Percentiles rank a stretch among this genome's conserved stretches.
Evolutionary conservation across 768 basidiomycete genomes (phyloP).

Genomic region (Auricularia sp.): DNA sequence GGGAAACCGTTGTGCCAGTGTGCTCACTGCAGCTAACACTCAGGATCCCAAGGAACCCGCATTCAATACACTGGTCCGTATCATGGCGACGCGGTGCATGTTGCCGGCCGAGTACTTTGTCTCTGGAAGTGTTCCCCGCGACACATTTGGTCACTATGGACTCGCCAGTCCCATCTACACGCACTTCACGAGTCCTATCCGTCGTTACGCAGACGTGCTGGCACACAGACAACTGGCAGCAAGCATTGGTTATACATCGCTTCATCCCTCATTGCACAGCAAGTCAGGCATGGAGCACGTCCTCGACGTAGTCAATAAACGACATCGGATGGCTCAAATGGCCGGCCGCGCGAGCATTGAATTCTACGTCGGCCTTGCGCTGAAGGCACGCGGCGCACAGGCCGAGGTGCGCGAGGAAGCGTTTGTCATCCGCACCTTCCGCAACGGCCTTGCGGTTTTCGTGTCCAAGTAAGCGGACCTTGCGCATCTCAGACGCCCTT

Average conservation of each 20-base stretch:
- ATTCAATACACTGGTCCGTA: conserved; percentile 95
- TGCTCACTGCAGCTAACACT: neutral
- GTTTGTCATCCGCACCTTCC: conserved; percentile 87
- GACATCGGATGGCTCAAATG: conserved; percentile 97
- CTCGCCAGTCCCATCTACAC: conserved; percentile 97
- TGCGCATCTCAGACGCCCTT: neutral
- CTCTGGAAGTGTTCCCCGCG: conserved; percentile 84
- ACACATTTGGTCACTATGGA: conserved; percentile 94
- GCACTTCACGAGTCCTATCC: conserved; percentile 95
- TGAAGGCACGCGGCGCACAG: conserved; percentile 53
- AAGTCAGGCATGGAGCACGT: conserved; percentile 81
- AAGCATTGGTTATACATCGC: conserved; percentile 70
- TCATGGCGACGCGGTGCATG: conserved; percentile 99
- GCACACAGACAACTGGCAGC: conserved; percentile 90
- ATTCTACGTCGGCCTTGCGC: conserved; percentile 90
- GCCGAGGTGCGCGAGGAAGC: conserved; percentile 64
- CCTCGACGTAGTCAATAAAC: conserved; percentile 76
- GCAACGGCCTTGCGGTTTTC: conserved; percentile 94
- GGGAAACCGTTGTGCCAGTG: neutral
- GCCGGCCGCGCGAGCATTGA: conserved; percentile 93
- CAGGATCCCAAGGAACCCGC: conserved; percentile 77
- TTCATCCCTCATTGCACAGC: conserved; percentile 83
- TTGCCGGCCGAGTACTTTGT: conserved; percentile 97
- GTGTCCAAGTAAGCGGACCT: conserved; percentile 73
- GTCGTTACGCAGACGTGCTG: conserved; percentile 95